These are phyloP conservation scores for Clathrus columnatus DNA, from an alignment of 768 basidiomycete species.

Conservation along the genomic window DNA sequence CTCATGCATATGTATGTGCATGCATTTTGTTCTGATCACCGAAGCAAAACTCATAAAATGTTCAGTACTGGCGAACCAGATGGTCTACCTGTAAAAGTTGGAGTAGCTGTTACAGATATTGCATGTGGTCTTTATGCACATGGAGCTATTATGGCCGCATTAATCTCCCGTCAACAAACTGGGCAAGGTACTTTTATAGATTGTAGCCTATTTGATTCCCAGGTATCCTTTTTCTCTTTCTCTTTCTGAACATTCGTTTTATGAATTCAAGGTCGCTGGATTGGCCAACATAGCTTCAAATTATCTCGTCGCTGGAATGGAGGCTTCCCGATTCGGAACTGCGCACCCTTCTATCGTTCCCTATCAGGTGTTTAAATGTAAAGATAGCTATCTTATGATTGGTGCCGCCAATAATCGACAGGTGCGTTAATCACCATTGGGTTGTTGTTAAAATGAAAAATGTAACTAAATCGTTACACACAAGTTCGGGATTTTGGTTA, in stretches of 20 bases:
- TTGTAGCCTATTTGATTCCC: constrained; percentile 86
- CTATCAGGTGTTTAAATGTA: constrained; percentile 84
- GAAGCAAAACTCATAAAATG: constrained; percentile 2
- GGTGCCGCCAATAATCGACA: constrained; percentile 88
- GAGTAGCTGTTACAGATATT: constrained; percentile 87
- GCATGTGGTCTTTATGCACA: constrained; percentile 86
- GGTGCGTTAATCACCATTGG: constrained; percentile 36
- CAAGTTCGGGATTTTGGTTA: constrained; percentile 64
- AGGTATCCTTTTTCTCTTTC: constrained; percentile 36
- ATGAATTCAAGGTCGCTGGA: constrained; percentile 62
- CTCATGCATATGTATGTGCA: constrained; percentile 80
- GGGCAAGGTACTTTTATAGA: constrained; percentile 89
- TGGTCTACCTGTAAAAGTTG: constrained; percentile 86
- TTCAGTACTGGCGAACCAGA: constrained; percentile 79
- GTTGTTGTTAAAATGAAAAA: background rate
- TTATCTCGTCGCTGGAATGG: constrained; percentile 78
- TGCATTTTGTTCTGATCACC: constrained; percentile 6
- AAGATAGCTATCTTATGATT: constrained; percentile 86
- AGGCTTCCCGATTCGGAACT: constrained; percentile 83
- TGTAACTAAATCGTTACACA: constrained; percentile 2
- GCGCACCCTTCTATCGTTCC: constrained; percentile 91
- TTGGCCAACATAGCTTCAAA: constrained; percentile 90
- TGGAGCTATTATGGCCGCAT: constrained; percentile 85
- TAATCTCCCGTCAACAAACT: constrained; percentile 73
- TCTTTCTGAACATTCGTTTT: background rate